Evolutionary conservation across 2,329 filamentous ascomycete species (phyloP), one percentile per base, ranked within the genome.

Genomic region (Raffaelea ambrosiae): DNA sequence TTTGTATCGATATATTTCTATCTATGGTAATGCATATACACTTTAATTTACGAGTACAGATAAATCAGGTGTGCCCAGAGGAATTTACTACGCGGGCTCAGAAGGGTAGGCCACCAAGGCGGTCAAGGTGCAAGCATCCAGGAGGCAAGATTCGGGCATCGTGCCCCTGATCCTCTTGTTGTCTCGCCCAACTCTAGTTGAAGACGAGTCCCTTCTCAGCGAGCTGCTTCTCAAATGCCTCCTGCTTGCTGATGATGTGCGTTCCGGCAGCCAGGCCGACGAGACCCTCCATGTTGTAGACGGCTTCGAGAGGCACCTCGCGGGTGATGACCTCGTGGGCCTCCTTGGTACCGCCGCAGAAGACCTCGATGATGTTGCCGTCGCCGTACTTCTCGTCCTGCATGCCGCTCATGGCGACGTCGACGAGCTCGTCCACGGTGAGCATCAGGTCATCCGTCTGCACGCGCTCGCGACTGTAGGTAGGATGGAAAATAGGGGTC

Each of bases 401-500:
- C 4, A 46, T n/a, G 11, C 16, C 22, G 36, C 23, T 33, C 44
- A 40, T 29, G n/a, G 19, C n/a, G 36, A 46, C 44, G 26, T 40
- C 38, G 44, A 21, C 38, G 5, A 20, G 18, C 23, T 46, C 16
- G 14, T 46, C 44, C 4, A 21, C 18, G 14, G 36, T 46, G 16
- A 46, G 18, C 16, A 21, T 46, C 4, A 46, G 16, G 23, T 46
- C 44, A n/a, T 46, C 44, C 5, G 44, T 13, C 13, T 31, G 36
- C 16, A 46, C 44, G 4, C 36, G 44, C 10, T 40, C 44, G 11
- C 36, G 22, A 21, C 43, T 18, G 21, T 45, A 45, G 14, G 9
- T 18, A n/a, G 44, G 22, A 26, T 46, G 36, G 23, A 46, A 46
- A 22, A 46, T 46, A 36, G 44, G 44, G 5, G 44, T 46, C 36